A percentile compares a stretch with the other conserved stretches of the same genome.
Evolutionary conservation across 2,329 filamentous ascomycete species (phyloP).

Genomic region (Neonectria sp.): DNA sequence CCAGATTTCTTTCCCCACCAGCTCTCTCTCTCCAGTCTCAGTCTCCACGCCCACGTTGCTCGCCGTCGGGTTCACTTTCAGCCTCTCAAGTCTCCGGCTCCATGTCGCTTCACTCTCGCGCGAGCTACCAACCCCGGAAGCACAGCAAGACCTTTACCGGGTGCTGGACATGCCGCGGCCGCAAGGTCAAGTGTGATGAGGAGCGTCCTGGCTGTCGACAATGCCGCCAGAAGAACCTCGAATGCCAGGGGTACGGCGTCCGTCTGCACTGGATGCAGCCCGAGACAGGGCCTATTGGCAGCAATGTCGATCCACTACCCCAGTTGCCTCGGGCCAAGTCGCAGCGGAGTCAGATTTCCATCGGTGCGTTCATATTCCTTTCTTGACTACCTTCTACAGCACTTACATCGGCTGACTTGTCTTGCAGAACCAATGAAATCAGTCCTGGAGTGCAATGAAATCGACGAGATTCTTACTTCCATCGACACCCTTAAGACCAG

Average conservation of each 20-base stretch:
- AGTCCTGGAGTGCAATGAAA: conserved; percentile 21
- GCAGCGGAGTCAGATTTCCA: conserved; percentile 28
- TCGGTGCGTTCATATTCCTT: conserved; percentile 6
- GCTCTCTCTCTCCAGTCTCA: background rate
- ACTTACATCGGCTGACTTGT: conserved; percentile 9
- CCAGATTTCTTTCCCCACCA: conserved; percentile 8
- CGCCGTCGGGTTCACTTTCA: background rate
- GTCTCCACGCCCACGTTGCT: background rate
- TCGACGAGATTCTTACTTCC: conserved; percentile 23
- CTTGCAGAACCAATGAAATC: conserved; percentile 19
- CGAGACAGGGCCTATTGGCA: conserved; percentile 17
- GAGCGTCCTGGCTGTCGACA: conserved; percentile 51
- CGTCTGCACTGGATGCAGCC: conserved; percentile 48
- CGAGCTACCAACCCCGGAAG: conserved; percentile 33
- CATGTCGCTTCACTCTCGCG: conserved; percentile 31
- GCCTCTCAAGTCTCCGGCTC: background rate
- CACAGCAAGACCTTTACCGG: conserved; percentile 50
- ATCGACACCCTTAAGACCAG: conserved; percentile 18
- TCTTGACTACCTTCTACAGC: background rate
- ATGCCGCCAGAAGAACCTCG: conserved; percentile 49
- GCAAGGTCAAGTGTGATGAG: conserved; percentile 58
- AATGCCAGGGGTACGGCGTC: conserved; percentile 51
- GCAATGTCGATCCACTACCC: conserved; percentile 17
- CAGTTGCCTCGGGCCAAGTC: conserved; percentile 21
- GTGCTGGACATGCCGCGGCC: conserved; percentile 56